Conservation (phyloP, 805 yeast species). For the Saturnispora bothae region DNA sequence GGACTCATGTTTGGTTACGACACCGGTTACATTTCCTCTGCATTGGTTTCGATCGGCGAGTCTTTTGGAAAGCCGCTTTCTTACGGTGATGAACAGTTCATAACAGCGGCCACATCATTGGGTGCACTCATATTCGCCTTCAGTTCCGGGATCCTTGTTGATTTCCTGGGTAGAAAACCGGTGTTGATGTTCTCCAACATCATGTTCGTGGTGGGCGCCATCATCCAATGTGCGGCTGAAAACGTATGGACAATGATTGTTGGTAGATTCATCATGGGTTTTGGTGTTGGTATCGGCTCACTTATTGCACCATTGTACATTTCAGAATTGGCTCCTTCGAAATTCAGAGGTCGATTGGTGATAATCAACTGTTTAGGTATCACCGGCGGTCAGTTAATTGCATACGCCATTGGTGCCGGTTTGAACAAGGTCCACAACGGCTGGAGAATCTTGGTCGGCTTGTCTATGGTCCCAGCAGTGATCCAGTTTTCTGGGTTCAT, state of each 20-base stretch:
- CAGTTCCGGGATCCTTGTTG: conserved; percentile 75
- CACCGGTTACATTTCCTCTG: conserved; percentile 93
- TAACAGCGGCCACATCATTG: conserved; percentile 88
- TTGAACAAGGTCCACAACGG: conserved; percentile 64
- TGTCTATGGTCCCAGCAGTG: conserved; percentile 80
- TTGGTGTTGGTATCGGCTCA: conserved; percentile 94
- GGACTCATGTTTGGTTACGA: conserved; percentile 98
- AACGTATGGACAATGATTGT: conserved; percentile 84
- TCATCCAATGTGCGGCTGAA: conserved; percentile 71
- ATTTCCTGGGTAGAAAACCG: conserved; percentile 73
- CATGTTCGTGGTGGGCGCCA: conserved; percentile 76
- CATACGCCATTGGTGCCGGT: conserved; percentile 91
- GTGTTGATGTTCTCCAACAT: conserved; percentile 75
- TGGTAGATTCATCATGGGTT: conserved; percentile 90
- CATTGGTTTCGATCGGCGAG: conserved; percentile 73
- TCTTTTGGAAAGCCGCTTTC: conserved; percentile 58
- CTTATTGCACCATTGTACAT: conserved; percentile 90
- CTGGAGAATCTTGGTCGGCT: conserved; percentile 88
- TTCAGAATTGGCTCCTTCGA: conserved; percentile 84
- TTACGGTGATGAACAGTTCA: conserved; percentile 75
- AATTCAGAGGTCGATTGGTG: conserved; percentile 84
- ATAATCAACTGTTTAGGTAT: conserved; percentile 81
- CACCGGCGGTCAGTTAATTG: conserved; percentile 91
- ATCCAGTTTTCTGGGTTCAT: conserved; percentile 65
- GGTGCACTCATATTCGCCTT: conserved; percentile 82